These are phyloP conservation scores for Pythium brassicae DNA, from an alignment of 352 stramenopile genomes.

Conservation along the genomic window DNA sequence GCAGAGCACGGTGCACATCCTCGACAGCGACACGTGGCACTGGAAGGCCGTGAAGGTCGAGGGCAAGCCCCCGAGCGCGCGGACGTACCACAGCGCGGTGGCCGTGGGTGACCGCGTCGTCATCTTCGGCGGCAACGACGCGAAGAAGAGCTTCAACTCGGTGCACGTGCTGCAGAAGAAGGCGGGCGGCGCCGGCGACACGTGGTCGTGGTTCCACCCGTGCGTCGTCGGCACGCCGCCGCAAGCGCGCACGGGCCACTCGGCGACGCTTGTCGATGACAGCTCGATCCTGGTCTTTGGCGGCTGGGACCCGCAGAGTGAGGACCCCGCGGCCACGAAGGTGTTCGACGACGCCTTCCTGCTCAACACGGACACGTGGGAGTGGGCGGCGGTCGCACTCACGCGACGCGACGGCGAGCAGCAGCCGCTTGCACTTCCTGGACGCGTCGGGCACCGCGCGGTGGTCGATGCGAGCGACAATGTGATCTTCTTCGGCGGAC, in stretches of 20 bases:
- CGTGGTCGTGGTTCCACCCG: conserved; percentile 89
- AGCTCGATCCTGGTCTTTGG: conserved; percentile 89
- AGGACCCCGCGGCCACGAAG: conserved; percentile 31
- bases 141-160: conserved; percentile 87
- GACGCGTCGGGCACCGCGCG: conserved; percentile 84
- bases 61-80: conserved; percentile 79
- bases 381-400: conserved; percentile 74
- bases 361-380: conserved; percentile 89
- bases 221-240: conserved; percentile 69
- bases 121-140: conserved; percentile 93
- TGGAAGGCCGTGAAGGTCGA: conserved; percentile 88
- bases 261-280: conserved; percentile 82
- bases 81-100: conserved; percentile 90
- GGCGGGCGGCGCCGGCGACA: conserved; percentile 10
- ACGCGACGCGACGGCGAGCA: conserved; percentile 10
- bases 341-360: conserved; percentile 90
- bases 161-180: conserved; percentile 88
- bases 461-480: conserved; percentile 56
- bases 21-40: conserved; percentile 83
- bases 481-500: conserved; percentile 86
- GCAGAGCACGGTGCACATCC: conserved; percentile 70
- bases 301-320: conserved; percentile 90
- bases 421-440: conserved; percentile 17
- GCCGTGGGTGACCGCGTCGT: conserved; percentile 73
- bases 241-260: conserved; percentile 85